Conservation (phyloP, 2,329 filamentous ascomycete species). For the Penicillium sp. region DNA sequence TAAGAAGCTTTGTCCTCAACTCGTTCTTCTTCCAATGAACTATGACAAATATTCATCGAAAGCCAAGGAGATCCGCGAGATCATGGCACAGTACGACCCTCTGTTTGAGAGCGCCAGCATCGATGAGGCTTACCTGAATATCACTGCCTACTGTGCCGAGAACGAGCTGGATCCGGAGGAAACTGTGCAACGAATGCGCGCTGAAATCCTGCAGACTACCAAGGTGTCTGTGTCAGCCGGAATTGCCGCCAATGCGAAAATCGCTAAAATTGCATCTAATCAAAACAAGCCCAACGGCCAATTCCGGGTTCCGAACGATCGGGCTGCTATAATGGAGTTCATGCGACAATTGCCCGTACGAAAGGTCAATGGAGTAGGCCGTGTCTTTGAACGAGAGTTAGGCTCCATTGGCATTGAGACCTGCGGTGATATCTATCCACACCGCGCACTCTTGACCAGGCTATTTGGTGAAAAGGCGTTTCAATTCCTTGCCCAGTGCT, state of each 20-base stretch:
- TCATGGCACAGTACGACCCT: constrained; percentile 84
- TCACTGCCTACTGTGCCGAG: constrained; percentile 78
- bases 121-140: constrained; percentile 94
- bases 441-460: constrained; percentile 70
- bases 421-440: constrained; percentile 80
- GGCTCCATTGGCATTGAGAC: constrained; percentile 83
- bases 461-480: constrained; percentile 92
- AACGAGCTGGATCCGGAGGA: constrained; percentile 70
- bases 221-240: constrained; percentile 90
- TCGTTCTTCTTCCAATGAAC: constrained; percentile 80
- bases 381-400: constrained; percentile 89
- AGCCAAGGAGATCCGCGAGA: constrained; percentile 78
- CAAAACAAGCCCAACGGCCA: constrained; percentile 97
- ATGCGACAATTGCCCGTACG: constrained; percentile 81
- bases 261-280: constrained; percentile 95
- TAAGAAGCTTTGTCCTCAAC: constrained; percentile 84
- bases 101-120: constrained; percentile 92
- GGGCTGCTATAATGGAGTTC: constrained; percentile 75
- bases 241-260: constrained; percentile 87
- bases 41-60: constrained; percentile 91
- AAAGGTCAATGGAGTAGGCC: constrained; percentile 93
- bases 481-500: constrained; percentile 79
- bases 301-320: constrained; percentile 71
- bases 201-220: constrained; percentile 72
- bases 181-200: constrained; percentile 74